Evolutionary conservation across 345 rosid genomes (phyloP).

Genomic region (Excoecaria agallocha): DNA sequence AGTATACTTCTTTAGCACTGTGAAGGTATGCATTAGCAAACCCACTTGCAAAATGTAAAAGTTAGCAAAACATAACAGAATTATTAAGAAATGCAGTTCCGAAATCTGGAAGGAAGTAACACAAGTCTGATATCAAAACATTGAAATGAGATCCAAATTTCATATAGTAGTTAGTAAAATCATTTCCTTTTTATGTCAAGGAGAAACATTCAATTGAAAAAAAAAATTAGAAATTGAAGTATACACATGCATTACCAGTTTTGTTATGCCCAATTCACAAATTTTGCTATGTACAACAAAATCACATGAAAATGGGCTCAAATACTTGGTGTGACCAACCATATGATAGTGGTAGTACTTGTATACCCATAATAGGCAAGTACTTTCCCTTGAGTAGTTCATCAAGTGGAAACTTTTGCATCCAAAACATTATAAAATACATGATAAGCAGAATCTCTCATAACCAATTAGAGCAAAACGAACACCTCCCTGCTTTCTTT

Average conservation of each 20-base stretch:
- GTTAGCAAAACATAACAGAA: background rate
- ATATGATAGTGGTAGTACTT: too few relatives aligned
- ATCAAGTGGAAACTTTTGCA: background rate
- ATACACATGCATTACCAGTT: background rate
- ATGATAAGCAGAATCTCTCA: background rate
- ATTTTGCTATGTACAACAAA: too few relatives aligned
- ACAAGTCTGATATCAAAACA: background rate
- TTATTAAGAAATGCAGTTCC: background rate
- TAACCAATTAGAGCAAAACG: background rate
- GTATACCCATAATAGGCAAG: too few relatives aligned
- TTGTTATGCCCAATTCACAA: background rate
- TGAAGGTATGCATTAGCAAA: conserved; percentile 9
- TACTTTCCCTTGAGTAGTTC: background rate
- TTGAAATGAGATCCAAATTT: background rate
- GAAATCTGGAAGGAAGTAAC: background rate
- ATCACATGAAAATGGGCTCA: too few relatives aligned
- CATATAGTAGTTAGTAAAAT: background rate
- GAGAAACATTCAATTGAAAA: background rate
- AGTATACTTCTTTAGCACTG: conserved; percentile 6
- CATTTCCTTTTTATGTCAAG: background rate
- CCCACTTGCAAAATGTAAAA: background rate
- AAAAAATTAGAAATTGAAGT: background rate
- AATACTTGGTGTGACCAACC: too few relatives aligned
- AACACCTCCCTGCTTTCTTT: background rate
- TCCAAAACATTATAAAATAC: background rate